Evolutionary conservation across 495 filamentous ascomycete genomes (phyloP).

Genomic region (Neurospora cerealis): DNA sequence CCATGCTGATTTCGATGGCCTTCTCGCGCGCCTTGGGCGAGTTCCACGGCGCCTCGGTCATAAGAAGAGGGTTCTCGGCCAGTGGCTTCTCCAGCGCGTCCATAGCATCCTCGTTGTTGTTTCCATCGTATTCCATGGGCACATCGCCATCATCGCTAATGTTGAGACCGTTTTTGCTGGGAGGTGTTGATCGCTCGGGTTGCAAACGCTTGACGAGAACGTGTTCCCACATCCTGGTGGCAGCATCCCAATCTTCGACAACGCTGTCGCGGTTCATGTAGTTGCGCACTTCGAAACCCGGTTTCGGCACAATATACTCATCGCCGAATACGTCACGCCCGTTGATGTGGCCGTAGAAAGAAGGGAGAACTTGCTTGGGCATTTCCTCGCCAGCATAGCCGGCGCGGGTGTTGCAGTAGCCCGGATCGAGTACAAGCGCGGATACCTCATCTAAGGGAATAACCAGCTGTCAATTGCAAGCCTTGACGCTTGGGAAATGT

Average conservation of each 20-base stretch:
- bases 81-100: slow-evolving; percentile 71
- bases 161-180: slow-evolving; percentile 66
- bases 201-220: slow-evolving; percentile 63
- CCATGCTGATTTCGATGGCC: slow-evolving; percentile 88
- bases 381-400: slow-evolving; percentile 97
- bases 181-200: slow-evolving; percentile 55
- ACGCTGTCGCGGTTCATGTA: slow-evolving; percentile 82
- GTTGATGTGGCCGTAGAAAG: slow-evolving; percentile 56
- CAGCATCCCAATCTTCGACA: slow-evolving; percentile 94
- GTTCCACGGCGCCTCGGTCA: slow-evolving; percentile 95
- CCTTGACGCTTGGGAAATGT: neutral
- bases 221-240: slow-evolving; percentile 75
- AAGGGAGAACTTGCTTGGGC: slow-evolving; percentile 85
- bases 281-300: slow-evolving; percentile 72
- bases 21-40: slow-evolving; percentile 76
- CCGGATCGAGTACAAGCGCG: slow-evolving; percentile 90
- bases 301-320: slow-evolving; percentile 66
- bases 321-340: slow-evolving; percentile 73
- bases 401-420: slow-evolving; percentile 80
- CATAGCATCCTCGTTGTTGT: slow-evolving; percentile 40
- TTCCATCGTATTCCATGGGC: slow-evolving; percentile 42
- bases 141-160: slow-evolving; percentile 36
- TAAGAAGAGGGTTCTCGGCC: slow-evolving; percentile 79
- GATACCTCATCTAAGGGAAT: slow-evolving; percentile 74
- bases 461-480: slow-evolving; percentile 4